Evolutionary conservation across 345 rosid genomes (phyloP).

Genomic region (Salix exigua): DNA sequence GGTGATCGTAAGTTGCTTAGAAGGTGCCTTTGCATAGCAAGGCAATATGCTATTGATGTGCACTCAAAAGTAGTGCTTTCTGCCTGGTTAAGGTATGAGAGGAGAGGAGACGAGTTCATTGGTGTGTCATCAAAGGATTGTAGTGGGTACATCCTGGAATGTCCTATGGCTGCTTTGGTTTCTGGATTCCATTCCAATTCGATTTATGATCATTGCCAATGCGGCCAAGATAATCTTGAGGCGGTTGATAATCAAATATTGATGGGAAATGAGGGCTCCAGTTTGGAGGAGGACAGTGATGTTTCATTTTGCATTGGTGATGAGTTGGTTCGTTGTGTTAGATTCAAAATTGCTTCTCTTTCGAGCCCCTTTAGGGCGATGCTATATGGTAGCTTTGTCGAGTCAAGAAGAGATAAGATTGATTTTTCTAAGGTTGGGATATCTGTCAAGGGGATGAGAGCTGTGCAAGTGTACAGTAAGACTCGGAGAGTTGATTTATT

Average conservation of each 20-base stretch:
- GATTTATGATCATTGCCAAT: constrained; percentile 41
- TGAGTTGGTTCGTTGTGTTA: constrained; percentile 52
- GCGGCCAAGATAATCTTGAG: constrained; percentile 19
- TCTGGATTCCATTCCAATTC: constrained; percentile 44
- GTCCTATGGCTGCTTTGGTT: constrained; percentile 49
- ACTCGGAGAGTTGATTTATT: constrained; percentile 51
- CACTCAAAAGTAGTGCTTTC: constrained; percentile 71
- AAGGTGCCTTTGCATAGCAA: constrained; percentile 64
- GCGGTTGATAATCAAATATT: constrained; percentile 6
- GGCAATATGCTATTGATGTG: constrained; percentile 61
- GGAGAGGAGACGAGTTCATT: constrained; percentile 64
- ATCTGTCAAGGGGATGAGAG: constrained; percentile 70
- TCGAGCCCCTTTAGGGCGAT: constrained; percentile 72
- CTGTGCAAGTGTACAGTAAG: constrained; percentile 71
- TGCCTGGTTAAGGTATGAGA: constrained; percentile 83
- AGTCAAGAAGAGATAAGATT: constrained; percentile 46
- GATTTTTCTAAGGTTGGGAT: constrained; percentile 61
- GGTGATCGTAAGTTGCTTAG: constrained; percentile 79
- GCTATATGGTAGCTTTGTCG: constrained; percentile 74
- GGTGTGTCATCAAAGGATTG: constrained; percentile 57
- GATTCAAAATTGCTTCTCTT: constrained; percentile 64
- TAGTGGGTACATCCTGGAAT: constrained; percentile 51
- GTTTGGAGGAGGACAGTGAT: constrained; percentile 40
- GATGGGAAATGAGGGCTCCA: constrained; percentile 26
- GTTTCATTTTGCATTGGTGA: constrained; percentile 52